A percentile compares a stretch with the other conserved stretches of the same genome.
These are phyloP conservation scores for Corynascus novoguineensis DNA, from an alignment of 495 filamentous ascomycete genomes.

Conservation along the genomic window DNA sequence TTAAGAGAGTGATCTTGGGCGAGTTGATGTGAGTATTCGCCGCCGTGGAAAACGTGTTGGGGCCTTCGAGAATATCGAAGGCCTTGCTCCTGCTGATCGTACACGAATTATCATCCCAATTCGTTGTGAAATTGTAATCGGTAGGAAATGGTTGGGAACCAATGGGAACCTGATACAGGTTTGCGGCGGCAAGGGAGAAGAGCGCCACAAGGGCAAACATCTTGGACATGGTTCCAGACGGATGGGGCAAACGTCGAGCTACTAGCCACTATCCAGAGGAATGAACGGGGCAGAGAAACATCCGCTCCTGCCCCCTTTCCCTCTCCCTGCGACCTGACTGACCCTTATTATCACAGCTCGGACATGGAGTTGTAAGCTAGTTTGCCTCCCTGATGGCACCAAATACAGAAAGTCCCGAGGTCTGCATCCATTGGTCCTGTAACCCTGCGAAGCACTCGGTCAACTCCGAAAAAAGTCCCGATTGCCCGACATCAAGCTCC, in stretches of 20 bases:
- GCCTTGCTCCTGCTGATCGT: background rate
- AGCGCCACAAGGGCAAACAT: background rate
- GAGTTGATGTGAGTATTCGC: constrained; percentile 3
- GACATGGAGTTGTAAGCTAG: background rate
- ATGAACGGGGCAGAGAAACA: background rate
- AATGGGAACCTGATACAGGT: background rate
- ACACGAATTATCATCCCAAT: background rate
- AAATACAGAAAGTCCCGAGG: background rate
- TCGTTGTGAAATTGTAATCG: background rate
- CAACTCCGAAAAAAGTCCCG: background rate
- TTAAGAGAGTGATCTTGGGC: constrained; percentile 10
- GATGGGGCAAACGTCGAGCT: background rate
- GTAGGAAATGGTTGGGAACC: background rate
- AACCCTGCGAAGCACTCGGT: background rate
- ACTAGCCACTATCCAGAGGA: background rate
- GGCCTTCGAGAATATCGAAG: background rate
- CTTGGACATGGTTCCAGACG: background rate
- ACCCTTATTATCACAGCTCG: background rate
- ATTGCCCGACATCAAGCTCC: background rate
- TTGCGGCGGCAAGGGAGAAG: background rate
- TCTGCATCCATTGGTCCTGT: too few species aligned
- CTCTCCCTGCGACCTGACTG: background rate
- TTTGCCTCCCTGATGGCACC: background rate
- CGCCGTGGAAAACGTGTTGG: constrained; percentile 8
- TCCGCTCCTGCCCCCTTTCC: background rate